Evolutionary conservation across 73 alveolate species (phyloP).

Genomic region (Uronychia setigera): DNA sequence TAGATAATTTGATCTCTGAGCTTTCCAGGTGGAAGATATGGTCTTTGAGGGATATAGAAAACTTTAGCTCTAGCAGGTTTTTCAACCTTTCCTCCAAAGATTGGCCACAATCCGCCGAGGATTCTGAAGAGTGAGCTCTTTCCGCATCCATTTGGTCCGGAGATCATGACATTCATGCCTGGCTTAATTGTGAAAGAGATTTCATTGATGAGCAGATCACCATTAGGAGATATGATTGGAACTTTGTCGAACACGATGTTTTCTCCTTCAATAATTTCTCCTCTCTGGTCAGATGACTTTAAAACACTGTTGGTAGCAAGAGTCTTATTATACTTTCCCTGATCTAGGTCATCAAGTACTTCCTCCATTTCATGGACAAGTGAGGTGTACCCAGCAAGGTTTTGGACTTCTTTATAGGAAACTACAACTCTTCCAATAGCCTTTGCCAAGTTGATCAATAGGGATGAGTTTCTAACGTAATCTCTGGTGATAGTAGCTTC

Average conservation of each 20-base stretch:
- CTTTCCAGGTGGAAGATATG: constrained; percentile 94
- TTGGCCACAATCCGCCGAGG: constrained; percentile 95
- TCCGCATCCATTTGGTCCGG: constrained; percentile 98
- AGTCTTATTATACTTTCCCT: constrained; percentile 72
- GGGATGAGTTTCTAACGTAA: constrained; percentile 90
- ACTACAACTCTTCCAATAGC: constrained; percentile 94
- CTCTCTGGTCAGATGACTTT: constrained; percentile 40
- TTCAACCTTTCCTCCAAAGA: constrained; percentile 81
- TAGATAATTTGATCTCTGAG: constrained; percentile 90
- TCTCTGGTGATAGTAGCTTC: constrained; percentile 86
- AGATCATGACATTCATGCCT: constrained; percentile 87
- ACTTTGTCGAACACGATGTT: constrained; percentile 78
- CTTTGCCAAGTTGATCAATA: constrained; percentile 91
- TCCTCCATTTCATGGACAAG: constrained; percentile 80
- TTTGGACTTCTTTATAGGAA: constrained; percentile 87
- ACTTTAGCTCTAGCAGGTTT: constrained; percentile 80
- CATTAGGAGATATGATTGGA: constrained; percentile 90
- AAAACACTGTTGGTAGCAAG: constrained; percentile 42
- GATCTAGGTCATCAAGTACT: constrained; percentile 80
- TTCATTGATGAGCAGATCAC: constrained; percentile 79
- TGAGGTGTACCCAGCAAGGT: constrained; percentile 92
- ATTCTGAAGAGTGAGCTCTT: constrained; percentile 92
- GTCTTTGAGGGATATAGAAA: constrained; percentile 94
- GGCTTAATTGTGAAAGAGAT: constrained; percentile 72
- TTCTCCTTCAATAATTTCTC: constrained; percentile 45